phyloP scores from a whole-genome alignment of 495 filamentous ascomycete genomes.

The Penicillium bialowiezense region DNA sequence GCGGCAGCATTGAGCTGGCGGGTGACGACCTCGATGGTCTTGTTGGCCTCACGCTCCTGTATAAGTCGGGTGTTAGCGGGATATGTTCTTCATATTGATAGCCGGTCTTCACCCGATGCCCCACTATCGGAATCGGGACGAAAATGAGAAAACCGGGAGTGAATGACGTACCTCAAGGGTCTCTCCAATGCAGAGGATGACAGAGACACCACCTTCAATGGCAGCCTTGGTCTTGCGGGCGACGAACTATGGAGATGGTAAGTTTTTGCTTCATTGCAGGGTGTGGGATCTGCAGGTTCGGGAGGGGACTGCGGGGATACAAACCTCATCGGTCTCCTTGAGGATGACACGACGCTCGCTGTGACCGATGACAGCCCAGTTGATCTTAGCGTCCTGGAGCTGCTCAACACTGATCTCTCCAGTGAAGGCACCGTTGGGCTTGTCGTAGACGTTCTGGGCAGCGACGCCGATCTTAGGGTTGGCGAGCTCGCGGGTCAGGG shows the following conservation, averaged over 20 bases:
- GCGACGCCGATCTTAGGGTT: conserved; percentile 71
- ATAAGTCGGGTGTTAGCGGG: conserved; percentile 29
- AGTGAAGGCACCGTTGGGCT: conserved; percentile 94
- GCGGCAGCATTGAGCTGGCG: conserved; percentile 67
- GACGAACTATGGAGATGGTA: conserved; percentile 54
- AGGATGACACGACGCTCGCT: conserved; percentile 87
- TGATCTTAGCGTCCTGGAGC: conserved; percentile 79
- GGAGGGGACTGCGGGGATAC: conserved; percentile 9
- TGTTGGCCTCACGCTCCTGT: conserved; percentile 76
- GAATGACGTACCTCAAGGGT: conserved; percentile 63
- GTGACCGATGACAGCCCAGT: conserved; percentile 90
- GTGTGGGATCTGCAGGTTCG: neutral
- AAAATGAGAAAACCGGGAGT: conserved; percentile 22
- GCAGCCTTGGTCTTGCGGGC: conserved; percentile 91
- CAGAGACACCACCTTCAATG: conserved; percentile 78
- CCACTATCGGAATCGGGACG: conserved; percentile 27
- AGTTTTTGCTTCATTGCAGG: neutral
- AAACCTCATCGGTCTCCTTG: conserved; percentile 72
- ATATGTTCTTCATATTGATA: conserved; percentile 12
- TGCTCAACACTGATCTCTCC: conserved; percentile 92
- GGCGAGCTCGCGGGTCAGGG: conserved; percentile 73
- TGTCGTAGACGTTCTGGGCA: conserved; percentile 94
- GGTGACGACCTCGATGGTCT: conserved; percentile 90
- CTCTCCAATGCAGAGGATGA: conserved; percentile 97
- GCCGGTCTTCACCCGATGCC: conserved; percentile 19